Conservation (phyloP, 2,329 filamentous ascomycete species). For the Coleophoma eucalyptorum region DNA sequence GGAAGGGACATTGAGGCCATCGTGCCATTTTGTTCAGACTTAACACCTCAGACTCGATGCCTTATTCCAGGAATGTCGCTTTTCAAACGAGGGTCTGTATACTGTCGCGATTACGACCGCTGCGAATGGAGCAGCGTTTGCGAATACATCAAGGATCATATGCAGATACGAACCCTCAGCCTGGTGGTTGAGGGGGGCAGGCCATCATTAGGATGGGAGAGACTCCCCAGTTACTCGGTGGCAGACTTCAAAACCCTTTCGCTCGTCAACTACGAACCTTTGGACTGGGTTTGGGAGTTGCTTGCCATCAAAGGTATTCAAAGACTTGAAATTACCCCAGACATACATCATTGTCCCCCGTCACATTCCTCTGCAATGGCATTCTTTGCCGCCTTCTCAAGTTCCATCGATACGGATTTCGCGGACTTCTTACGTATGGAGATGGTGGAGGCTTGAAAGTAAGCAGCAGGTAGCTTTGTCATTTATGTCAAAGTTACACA, state of each 20-base stretch:
- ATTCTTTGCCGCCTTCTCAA: conserved; percentile 56
- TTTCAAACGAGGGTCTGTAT: conserved; percentile 50
- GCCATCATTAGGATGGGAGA: conserved; percentile 43
- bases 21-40: conserved; percentile 54
- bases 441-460: conserved; percentile 21
- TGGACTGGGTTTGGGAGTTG: conserved; percentile 57
- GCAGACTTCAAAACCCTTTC: conserved; percentile 43
- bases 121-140: conserved; percentile 52
- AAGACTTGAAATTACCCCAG: conserved; percentile 46
- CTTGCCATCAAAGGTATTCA: conserved; percentile 43
- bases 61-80: conserved; percentile 47
- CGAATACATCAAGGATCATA: conserved; percentile 37
- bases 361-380: conserved; percentile 50
- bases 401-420: conserved; percentile 53
- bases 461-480: too few species aligned
- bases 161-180: conserved; percentile 37
- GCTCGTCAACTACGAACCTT: conserved; percentile 37
- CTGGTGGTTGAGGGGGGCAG: conserved; percentile 53
- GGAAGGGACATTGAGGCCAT: conserved; percentile 56
- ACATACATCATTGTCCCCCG: conserved; percentile 49
- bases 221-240: conserved; percentile 38
- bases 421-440: conserved; percentile 43
- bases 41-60: conserved; percentile 42
- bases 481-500: too few species aligned
- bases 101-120: conserved; percentile 50